A percentile compares a stretch with the other conserved stretches of the same genome.
These are phyloP conservation scores for Fusarium sp. DNA, from an alignment of 2,329 filamentous ascomycete species.

Conservation along the genomic window DNA sequence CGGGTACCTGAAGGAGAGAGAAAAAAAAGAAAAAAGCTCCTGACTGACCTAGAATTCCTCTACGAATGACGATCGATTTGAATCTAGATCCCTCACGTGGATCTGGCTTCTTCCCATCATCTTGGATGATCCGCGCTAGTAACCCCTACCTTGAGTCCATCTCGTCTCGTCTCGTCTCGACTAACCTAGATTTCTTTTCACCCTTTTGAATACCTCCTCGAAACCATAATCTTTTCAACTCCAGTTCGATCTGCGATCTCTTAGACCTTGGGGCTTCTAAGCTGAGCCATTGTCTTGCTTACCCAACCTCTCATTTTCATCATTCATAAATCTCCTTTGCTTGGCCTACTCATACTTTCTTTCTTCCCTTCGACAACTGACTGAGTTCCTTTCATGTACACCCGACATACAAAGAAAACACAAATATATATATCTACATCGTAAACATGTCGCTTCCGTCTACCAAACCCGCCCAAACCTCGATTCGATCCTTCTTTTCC, in stretches of 20 bases:
- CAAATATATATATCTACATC: background rate
- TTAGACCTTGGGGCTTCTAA: constrained; percentile 11
- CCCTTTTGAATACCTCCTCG: constrained; percentile 21
- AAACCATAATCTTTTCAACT: constrained; percentile 24
- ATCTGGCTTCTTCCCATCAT: constrained; percentile 22
- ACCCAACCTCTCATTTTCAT: background rate
- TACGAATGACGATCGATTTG: constrained; percentile 27
- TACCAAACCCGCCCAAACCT: constrained; percentile 60
- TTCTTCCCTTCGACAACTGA: background rate
- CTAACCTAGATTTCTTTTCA: constrained; percentile 4
- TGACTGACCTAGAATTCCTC: constrained; percentile 9
- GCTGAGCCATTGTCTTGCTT: constrained; percentile 10
- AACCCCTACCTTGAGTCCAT: constrained; percentile 1
- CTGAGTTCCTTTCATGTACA: background rate
- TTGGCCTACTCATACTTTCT: background rate
- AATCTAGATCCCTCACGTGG: constrained; percentile 32
- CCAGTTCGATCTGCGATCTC: background rate
- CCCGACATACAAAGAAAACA: background rate
- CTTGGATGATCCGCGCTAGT: constrained; percentile 23
- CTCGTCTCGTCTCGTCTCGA: constrained; percentile 7
- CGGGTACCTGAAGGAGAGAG: constrained; percentile 3
- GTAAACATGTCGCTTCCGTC: constrained; percentile 56
- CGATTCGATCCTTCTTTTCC: constrained; percentile 73
- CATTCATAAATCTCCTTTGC: background rate
- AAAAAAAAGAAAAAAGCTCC: constrained; percentile 2